Percentiles rank a stretch among this genome's conserved stretches.
Evolutionary conservation across 208 protist species (phyloP).

Genomic region (Acanthamoeba lugdunensis): DNA sequence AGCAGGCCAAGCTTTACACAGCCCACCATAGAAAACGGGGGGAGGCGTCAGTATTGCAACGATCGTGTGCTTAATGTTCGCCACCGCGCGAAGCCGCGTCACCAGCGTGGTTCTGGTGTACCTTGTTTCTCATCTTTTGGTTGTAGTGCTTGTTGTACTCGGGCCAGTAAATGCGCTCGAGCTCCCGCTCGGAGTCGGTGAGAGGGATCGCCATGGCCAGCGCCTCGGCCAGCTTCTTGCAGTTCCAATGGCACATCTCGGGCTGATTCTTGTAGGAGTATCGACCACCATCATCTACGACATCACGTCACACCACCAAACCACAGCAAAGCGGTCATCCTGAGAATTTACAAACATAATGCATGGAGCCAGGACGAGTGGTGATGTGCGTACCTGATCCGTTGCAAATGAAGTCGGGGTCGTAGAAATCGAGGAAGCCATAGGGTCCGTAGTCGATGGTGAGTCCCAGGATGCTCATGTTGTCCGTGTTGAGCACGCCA

Average conservation of each 20-base stretch:
- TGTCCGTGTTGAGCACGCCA: slow-evolving; percentile 87
- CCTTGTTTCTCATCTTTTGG: slow-evolving; percentile 73
- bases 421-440: slow-evolving; percentile 85
- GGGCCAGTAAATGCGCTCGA: slow-evolving; percentile 65
- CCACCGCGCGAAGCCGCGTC: not conserved
- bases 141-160: slow-evolving; percentile 67
- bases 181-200: slow-evolving; percentile 27
- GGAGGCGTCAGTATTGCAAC: slow-evolving; percentile 37
- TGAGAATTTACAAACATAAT: not conserved
- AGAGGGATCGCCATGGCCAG: slow-evolving; percentile 28
- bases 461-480: slow-evolving; percentile 85
- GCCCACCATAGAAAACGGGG: no score
- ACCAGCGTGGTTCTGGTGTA: not conserved
- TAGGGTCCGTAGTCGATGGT: slow-evolving; percentile 88
- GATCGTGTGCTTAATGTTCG: not conserved
- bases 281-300: slow-evolving; percentile 65
- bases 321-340: not conserved
- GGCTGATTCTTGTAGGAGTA: slow-evolving; percentile 78
- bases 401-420: slow-evolving; percentile 76
- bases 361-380: not conserved
- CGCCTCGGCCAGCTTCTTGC: slow-evolving; percentile 72
- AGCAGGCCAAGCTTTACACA: slow-evolving; percentile 70
- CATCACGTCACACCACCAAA: not conserved
- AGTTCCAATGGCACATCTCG: slow-evolving; percentile 76
- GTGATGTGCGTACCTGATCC: slow-evolving; percentile 48